Evolutionary conservation across 176 grass and related monocot genomes (phyloP).

Genomic region (Avena sativa): DNA sequence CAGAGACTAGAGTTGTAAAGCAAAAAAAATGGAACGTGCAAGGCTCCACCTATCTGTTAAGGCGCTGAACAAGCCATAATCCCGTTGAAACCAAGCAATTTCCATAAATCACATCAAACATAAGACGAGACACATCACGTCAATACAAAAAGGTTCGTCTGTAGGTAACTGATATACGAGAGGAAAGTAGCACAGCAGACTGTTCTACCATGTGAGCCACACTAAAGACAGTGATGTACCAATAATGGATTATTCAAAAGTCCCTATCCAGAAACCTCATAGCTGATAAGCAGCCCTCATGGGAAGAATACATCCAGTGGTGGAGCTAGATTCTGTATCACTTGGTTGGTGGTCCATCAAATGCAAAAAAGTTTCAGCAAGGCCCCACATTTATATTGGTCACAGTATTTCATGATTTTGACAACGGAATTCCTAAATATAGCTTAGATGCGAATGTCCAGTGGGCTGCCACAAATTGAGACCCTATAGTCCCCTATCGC

Average conservation of each 20-base stretch:
- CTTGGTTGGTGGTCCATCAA: conserved; percentile 16
- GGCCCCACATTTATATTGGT: neutral
- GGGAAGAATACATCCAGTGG: conserved; percentile 25
- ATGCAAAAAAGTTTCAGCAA: conserved; percentile 12
- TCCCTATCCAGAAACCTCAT: conserved; percentile 13
- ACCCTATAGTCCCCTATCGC: neutral
- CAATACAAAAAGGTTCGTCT: conserved; percentile 25
- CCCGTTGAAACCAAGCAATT: neutral
- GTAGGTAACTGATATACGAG: neutral
- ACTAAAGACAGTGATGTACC: neutral
- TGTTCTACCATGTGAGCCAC: conserved; percentile 32
- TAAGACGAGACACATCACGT: conserved; percentile 15
- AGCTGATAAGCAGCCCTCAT: conserved; percentile 20
- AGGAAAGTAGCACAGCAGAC: conserved; percentile 23
- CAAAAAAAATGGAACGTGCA: conserved; percentile 12
- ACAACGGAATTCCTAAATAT: neutral
- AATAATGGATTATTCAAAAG: neutral
- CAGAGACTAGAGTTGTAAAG: conserved; percentile 28
- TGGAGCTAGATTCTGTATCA: conserved; percentile 32
- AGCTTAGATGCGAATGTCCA: conserved; percentile 32
- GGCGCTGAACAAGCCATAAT: neutral
- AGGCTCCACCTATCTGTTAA: neutral
- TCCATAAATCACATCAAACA: conserved; percentile 4
- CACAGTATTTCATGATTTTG: conserved; percentile 13
- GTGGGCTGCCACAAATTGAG: neutral